Evolutionary conservation across 371 early-diverging fungal genomes (phyloP).

Genomic region (Mortierella sp.): DNA sequence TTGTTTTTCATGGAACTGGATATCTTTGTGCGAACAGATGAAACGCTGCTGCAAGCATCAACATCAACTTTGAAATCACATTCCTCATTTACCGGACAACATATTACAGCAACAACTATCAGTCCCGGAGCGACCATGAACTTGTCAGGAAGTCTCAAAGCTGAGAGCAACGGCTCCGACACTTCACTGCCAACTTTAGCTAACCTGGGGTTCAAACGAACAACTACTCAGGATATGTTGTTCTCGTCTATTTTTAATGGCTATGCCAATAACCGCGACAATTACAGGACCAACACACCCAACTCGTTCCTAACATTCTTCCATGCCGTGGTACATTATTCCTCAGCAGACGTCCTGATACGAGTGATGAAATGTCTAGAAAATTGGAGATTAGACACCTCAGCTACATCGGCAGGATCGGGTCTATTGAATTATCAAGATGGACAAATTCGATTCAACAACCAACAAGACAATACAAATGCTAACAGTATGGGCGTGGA

Average conservation of each 20-base stretch:
- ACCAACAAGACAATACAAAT: constrained; percentile 7
- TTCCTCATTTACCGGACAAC: constrained; percentile 8
- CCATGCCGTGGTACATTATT: constrained; percentile 74
- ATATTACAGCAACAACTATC: not conserved
- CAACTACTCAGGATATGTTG: constrained; percentile 43
- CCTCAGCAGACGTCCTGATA: constrained; percentile 67
- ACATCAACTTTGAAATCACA: constrained; percentile 18
- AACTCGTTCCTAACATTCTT: constrained; percentile 74
- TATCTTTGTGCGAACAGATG: constrained; percentile 38
- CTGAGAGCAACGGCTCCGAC: not conserved
- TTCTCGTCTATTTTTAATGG: constrained; percentile 67
- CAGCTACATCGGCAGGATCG: constrained; percentile 31
- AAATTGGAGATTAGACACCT: constrained; percentile 33
- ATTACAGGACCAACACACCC: constrained; percentile 70
- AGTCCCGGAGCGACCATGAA: not conserved
- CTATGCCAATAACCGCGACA: constrained; percentile 72
- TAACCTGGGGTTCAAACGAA: constrained; percentile 8
- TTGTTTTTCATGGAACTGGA: constrained; percentile 49
- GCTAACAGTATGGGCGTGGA: constrained; percentile 26
- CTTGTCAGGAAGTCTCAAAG: constrained; percentile 9
- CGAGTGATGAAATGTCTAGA: constrained; percentile 46
- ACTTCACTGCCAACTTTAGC: not conserved
- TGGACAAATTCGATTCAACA: constrained; percentile 24
- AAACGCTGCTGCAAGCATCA: constrained; percentile 44
- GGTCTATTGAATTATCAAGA: constrained; percentile 28